Percentiles rank a stretch among this genome's conserved stretches.
Conservation (phyloP, 1,284 basidiomycete genomes). For the Singerocomus inundabilis region DNA sequence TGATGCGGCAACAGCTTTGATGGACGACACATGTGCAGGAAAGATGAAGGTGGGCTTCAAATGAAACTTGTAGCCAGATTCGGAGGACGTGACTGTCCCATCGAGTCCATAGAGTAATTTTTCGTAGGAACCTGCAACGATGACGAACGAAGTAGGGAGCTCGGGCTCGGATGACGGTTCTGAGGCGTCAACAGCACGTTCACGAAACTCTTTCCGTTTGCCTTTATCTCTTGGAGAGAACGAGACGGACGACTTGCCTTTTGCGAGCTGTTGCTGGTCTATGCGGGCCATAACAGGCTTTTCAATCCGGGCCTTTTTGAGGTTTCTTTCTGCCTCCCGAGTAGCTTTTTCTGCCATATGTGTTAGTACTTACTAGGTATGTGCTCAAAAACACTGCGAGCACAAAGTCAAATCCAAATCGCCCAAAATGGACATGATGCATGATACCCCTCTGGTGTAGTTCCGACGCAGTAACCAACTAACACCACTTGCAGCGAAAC, state of each 20-base stretch:
- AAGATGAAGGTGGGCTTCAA: constrained; percentile 92
- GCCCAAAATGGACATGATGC: constrained; percentile 20
- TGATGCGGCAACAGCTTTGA: constrained; percentile 85
- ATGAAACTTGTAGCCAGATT: constrained; percentile 40
- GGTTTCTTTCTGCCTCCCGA: constrained; percentile 18
- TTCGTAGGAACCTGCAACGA: constrained; percentile 93
- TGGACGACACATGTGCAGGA: constrained; percentile 92
- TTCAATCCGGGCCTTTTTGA: constrained; percentile 29
- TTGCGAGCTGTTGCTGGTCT: background rate
- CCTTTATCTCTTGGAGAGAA: constrained; percentile 24
- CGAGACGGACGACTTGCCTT: constrained; percentile 4
- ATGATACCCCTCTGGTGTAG: background rate
- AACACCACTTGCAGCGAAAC: background rate
- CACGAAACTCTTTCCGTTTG: constrained; percentile 18
- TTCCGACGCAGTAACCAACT: too few species aligned
- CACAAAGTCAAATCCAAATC: background rate
- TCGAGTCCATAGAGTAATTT: constrained; percentile 92
- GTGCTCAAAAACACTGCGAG: background rate
- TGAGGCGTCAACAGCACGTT: background rate
- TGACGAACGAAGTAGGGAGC: constrained; percentile 70
- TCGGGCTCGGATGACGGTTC: constrained; percentile 2
- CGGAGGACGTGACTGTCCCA: constrained; percentile 50
- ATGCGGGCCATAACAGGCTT: constrained; percentile 7
- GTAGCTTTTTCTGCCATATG: constrained; percentile 24
- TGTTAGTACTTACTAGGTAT: too few species aligned